Evolutionary conservation across 2,329 filamentous ascomycete species (phyloP), one percentile per base, ranked within the genome.

Genomic region (Verticillium dahliae): DNA sequence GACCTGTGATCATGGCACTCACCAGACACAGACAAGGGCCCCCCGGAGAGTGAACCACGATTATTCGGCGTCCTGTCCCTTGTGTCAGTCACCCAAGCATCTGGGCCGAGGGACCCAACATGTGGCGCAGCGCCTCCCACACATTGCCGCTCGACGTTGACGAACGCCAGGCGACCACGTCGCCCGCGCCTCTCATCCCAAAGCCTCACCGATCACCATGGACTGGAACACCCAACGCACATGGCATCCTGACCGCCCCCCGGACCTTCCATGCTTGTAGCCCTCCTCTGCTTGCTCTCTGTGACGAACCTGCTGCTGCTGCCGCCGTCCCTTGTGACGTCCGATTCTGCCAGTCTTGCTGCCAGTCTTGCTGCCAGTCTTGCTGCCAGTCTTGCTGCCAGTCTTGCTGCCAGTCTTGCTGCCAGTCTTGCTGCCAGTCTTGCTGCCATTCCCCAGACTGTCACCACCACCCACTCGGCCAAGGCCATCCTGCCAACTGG

Each of bases 141-240:
- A 22, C 45, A 13, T 22, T n/a, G n/a, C 45, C 27, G 4, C 13
- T n/a, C 11, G 6, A 18, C 45, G 45, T n/a, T 22, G n/a, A 37
- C 68, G 68, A 69, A 69, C 69, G 61, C 39, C 39, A 59, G 39
- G 14, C 57, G 57, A 52, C 57, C 57, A 59, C 57, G 57, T 59
- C 57, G 38, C 35, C 37, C 56, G 45, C 45, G 45, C 45, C 45
- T 50, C 45, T 50, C 45, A 27, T 27, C 7, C 45, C 45, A 50
- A 22, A 50, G 45, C 45, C n/a, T 50, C 45, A 50, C 45, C 45
- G 45, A 50, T 18, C 45, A 50, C 18, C 45, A n/a, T n/a, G n/a
- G 9, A 22, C 45, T 10, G 45, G 35, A 18, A 50, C n/a, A 50
- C 45, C n/a, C 45, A 27, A 27, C n/a, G 45, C 45, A 50, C 45